Base-by-base conservation (phyloP, 495 filamentous ascomycete species). In the Monascus purpureus region DNA sequence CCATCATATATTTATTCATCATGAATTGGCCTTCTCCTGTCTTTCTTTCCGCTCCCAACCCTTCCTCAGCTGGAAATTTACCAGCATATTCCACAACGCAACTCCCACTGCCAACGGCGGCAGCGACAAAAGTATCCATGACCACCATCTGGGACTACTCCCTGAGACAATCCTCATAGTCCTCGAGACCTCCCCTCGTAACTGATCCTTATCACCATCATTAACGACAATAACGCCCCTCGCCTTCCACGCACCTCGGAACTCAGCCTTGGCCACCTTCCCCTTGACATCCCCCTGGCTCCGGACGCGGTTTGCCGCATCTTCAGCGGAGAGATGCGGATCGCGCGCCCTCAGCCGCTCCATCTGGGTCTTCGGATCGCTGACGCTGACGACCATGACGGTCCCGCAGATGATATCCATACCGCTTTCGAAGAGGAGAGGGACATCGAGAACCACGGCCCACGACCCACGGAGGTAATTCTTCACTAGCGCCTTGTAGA, bases 381-480 rank as follows among this genome's bases (percentile, higher is more conserved):
- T 55, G 8, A 94, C 83, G 0, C 75, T 82, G 0, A 97, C 86
- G 7, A 97, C 85, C 31, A 94, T 49, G 0, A 95, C 80, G 3
- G 70, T 72, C 0, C 83, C 81, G 43, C 83, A 93, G 28, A 87
- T 66, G 15, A 70, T 40, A 45, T 97, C 90, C 62, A 93, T 73
- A 2, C 73, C 72, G 37, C 67, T 69, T 61, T 97, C 90, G 47
- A 92, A 95, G 12, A 97, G 69, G 25, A 97, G 58, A 27, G 90
- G 90, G 1, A 97, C 73, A 47, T 97, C 90, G 7, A 97, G 57
- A n/a, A 96, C 78, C 8, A 92, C 82, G 0, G 82, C 86, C 81
- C 87, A 81, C 34, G 72, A 39, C 1, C 88, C 87, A 2, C 47
- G 55, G 2, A 87, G 19, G 37, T 88, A 93, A 40, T 72, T 63